Conservation (phyloP, 805 yeast genomes). For the Hanseniaspora jakobsenii region DNA sequence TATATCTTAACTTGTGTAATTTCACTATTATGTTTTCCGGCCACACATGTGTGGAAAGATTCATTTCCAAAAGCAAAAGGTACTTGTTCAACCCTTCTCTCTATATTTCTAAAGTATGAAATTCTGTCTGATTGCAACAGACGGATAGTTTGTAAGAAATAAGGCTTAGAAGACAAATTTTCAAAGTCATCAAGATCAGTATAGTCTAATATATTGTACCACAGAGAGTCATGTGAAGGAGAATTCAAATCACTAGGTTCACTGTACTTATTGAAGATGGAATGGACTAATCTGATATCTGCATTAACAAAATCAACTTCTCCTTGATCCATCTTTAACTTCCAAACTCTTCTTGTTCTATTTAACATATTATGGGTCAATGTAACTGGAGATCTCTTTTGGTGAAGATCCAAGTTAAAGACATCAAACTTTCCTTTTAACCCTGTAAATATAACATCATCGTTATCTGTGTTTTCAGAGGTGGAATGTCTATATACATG, state of each 20-base stretch:
- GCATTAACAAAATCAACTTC: slow-evolving; percentile 58
- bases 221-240: slow-evolving; percentile 24
- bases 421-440: slow-evolving; percentile 43
- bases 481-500: slow-evolving; percentile 51
- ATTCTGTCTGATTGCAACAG: slow-evolving; percentile 45
- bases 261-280: slow-evolving; percentile 48
- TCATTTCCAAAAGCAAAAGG: slow-evolving; percentile 50
- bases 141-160: slow-evolving; percentile 34
- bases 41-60: slow-evolving; percentile 40
- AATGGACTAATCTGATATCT: slow-evolving; percentile 56
- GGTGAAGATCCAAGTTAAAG: slow-evolving; percentile 52
- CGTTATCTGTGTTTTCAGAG: neutral
- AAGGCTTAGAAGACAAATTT: slow-evolving; percentile 31
- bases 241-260: slow-evolving; percentile 27
- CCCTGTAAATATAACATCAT: slow-evolving; percentile 38
- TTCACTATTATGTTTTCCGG: slow-evolving; percentile 44
- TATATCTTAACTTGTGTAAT: slow-evolving; percentile 40
- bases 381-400: slow-evolving; percentile 34
- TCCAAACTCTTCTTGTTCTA: slow-evolving; percentile 35
- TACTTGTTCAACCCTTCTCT: slow-evolving; percentile 34
- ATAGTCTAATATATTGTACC: slow-evolving; percentile 72
- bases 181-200: slow-evolving; percentile 51
- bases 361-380: slow-evolving; percentile 36
- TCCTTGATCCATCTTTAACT: slow-evolving; percentile 51
- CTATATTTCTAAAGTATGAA: slow-evolving; percentile 46